Base-by-base conservation (phyloP, 2,329 filamentous ascomycete genomes). In the Fusarium gaditjirri region DNA sequence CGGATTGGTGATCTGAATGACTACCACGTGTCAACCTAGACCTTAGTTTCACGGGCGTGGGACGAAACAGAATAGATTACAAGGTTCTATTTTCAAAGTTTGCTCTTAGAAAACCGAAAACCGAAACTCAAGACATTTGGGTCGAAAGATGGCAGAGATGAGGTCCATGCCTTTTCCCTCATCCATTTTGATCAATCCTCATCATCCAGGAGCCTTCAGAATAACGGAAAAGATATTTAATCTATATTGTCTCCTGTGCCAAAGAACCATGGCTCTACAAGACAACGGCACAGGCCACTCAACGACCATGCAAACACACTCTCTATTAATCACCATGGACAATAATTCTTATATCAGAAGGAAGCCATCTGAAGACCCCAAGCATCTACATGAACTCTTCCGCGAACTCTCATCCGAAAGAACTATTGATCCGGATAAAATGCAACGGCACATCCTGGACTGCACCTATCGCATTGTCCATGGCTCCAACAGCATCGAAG, bases 401-500 rank as follows among this genome's bases (percentile, higher is more conserved):
- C 35, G 13, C 23, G 6, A 27, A 14, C 29, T 47, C 5, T 35
- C 29, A 17, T 16, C 13, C 3, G 13, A 35, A 35, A 47, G 29
- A n/a, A 39, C 49, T 17, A 53, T 53, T n/a, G 33, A 39, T 7
- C 49, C 49, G 3, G 19, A 39, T 10, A 53, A 8, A 19, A 53
- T 53, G 25, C 49, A 53, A 39, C 49, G 29, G 2, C 23, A 57
- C 10, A 19, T 58, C 9, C n/a, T 29, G 3, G 29, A 54, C 3
- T 7, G 10, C 1, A 27, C 49, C 5, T 49, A 46, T 9, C 50
- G 21, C 13, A 58, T 68, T 56, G 38, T 72, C 2, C 58, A 49
- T 14, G 52, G 63, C 14, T 70, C 69, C 35, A 70, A 68, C 31
- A 63, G 53, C 42, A 72, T 70, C 16, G 55, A 70, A 31, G 29